Conservation (phyloP, 78 protist genomes). For the Isochrysis galbana region DNA sequence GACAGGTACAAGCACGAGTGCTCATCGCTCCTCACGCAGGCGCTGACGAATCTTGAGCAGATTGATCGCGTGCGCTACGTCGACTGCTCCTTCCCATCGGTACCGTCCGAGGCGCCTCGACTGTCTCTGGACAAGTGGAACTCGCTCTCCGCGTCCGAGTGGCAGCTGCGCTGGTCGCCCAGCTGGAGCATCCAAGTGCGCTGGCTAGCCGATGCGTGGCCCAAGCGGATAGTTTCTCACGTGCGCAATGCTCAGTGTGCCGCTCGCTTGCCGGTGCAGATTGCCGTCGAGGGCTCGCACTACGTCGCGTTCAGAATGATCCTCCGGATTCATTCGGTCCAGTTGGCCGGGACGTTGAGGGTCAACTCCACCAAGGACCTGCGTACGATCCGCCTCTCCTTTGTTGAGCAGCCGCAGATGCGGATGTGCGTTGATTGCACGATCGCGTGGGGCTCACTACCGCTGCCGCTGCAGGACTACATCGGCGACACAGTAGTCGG, state of each 20-base stretch:
- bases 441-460: background rate
- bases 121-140: background rate
- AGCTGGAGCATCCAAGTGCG: background rate
- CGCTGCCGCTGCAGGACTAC: background rate
- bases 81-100: background rate
- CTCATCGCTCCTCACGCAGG: background rate
- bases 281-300: background rate
- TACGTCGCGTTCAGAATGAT: background rate
- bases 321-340: background rate
- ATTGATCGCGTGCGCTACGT: background rate
- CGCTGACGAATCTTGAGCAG: background rate
- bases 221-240: too few relatives aligned
- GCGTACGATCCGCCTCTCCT: background rate
- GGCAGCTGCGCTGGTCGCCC: background rate
- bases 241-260: too few relatives aligned
- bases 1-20: background rate
- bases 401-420: background rate
- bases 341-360: background rate
- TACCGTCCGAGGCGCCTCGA: background rate
- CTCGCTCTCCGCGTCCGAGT: background rate
- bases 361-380: background rate
- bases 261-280: too few relatives aligned
- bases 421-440: background rate
- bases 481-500: background rate
- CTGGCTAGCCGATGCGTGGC: too few relatives aligned